A percentile compares a stretch with the other conserved stretches of the same genome.
Conservation (phyloP, 257 asterid genomes). For the Fraxinus anomala region DNA sequence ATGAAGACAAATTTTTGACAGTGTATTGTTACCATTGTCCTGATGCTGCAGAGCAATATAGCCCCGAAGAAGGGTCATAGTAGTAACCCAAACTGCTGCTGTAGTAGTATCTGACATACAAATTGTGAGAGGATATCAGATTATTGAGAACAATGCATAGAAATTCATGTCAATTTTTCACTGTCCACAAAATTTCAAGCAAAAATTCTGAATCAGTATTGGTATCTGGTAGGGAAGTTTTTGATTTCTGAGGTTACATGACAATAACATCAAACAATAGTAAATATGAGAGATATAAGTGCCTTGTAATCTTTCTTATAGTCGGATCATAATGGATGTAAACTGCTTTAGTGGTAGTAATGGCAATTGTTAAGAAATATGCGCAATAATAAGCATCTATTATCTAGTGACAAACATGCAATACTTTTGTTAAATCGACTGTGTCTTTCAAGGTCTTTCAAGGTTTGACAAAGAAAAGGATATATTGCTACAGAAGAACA, state of each 20-base stretch:
- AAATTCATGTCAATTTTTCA: neutral
- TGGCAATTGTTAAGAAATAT: neutral
- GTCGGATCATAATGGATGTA: neutral
- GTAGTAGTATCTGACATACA: slow-evolving; percentile 73
- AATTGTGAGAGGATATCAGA: neutral
- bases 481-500: neutral
- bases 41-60: slow-evolving; percentile 76
- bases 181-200: neutral
- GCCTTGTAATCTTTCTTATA: neutral
- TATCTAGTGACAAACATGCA: neutral
- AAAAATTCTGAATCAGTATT: neutral
- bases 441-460: neutral
- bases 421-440: neutral
- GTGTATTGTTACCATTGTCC: slow-evolving; percentile 38
- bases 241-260: neutral
- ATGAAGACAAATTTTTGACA: neutral
- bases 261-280: neutral
- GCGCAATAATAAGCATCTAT: neutral
- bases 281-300: neutral
- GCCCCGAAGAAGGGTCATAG: slow-evolving; percentile 87
- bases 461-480: neutral
- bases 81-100: slow-evolving; percentile 88
- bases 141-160: slow-evolving; percentile 12
- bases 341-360: neutral
- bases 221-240: neutral